phyloP scores from a whole-genome alignment of 2,329 filamentous ascomycete genomes.

The Aspergillus pseudotamarii region DNA sequence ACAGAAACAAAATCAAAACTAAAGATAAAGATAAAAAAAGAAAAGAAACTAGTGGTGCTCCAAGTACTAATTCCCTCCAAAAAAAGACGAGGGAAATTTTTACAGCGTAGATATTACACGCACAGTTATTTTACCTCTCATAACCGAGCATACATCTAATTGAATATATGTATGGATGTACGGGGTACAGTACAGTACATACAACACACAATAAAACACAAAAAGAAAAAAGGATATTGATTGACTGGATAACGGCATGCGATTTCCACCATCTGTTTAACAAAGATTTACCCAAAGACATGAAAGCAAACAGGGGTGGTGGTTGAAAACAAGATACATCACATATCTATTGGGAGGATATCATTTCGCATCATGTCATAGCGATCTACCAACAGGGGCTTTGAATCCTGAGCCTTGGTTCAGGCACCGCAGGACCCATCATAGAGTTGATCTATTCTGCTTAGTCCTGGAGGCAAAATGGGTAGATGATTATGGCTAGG shows the following conservation, averaged over 20 bases:
- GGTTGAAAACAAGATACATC: slow-evolving; percentile 8
- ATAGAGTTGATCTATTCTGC: neutral
- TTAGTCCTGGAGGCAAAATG: neutral
- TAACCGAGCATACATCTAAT: neutral
- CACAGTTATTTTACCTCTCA: no score
- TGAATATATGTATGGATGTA: no score
- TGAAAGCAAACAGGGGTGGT: neutral
- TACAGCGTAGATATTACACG: no score
- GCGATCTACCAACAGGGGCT: neutral
- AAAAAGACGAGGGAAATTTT: no score
- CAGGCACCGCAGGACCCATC: neutral
- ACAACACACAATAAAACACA: no score
- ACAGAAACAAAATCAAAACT: no score
- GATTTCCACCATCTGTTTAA: neutral
- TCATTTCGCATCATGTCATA: neutral
- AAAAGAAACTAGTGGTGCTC: no score
- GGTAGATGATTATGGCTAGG: neutral
- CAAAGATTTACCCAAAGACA: neutral
- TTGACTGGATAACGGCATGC: no score
- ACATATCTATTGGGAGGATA: neutral
- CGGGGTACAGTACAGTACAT: no score
- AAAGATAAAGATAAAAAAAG: no score
- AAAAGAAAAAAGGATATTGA: no score
- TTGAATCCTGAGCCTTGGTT: neutral
- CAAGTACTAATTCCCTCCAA: no score